Conservation (phyloP, 1,284 basidiomycete species). For the Ceratobasidium theobromae region DNA sequence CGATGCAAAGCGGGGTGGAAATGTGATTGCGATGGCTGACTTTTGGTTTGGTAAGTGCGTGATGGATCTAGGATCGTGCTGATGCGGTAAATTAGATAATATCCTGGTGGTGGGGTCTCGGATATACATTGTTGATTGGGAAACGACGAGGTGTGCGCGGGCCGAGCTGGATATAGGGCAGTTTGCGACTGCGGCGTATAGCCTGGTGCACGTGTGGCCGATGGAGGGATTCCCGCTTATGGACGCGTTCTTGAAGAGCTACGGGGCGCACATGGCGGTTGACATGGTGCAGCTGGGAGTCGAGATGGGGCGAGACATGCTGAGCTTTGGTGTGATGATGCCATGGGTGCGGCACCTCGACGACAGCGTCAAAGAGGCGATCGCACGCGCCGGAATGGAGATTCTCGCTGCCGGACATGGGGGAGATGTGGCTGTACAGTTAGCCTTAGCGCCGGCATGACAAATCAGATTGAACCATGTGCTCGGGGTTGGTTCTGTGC, state of each 20-base stretch:
- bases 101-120: not conserved
- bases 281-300: slow-evolving; percentile 6
- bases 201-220: not conserved
- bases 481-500: not conserved
- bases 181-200: not conserved
- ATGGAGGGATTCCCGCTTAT: not conserved
- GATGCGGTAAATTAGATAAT: not conserved
- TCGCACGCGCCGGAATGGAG: not conserved
- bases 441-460: not conserved
- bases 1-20: slow-evolving; percentile 43
- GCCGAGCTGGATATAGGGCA: slow-evolving; percentile 15
- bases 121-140: slow-evolving; percentile 27
- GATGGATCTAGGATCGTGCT: not conserved
- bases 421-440: not conserved
- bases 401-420: not conserved
- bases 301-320: slow-evolving; percentile 2
- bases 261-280: not conserved
- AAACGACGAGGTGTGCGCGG: slow-evolving; percentile 5
- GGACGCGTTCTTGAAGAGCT: not conserved
- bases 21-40: slow-evolving; percentile 17
- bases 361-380: not conserved
- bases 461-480: not conserved
- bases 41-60: slow-evolving; percentile 14
- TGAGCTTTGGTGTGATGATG: slow-evolving; percentile 10
- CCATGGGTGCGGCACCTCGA: slow-evolving; percentile 3